Evolutionary conservation across 2,329 filamentous ascomycete species (phyloP), one percentile per base, ranked within the genome.

Genomic region (Balansia obtecta): DNA sequence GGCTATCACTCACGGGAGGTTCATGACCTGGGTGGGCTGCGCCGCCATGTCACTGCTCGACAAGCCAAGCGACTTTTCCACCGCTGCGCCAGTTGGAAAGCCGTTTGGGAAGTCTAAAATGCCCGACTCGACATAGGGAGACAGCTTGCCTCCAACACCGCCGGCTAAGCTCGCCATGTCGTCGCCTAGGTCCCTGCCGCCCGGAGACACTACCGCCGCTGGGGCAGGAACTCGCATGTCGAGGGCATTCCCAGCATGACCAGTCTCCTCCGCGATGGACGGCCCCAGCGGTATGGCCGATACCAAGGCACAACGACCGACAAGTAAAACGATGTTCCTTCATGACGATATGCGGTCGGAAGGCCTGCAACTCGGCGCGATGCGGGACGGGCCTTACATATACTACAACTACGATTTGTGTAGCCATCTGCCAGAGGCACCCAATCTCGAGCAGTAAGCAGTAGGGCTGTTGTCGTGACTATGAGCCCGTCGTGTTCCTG

Each of bases 11-110:
- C 58, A 76, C 66, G 84, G 83, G 9, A 88, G 62, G 55, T 88
- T 88, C 53, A 88, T 66, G 4, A 85, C 83, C 54, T 86, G 75
- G 0, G 84, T 87, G 0, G 85, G 85, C 50, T 74, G 68, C 2
- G 83, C 80, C 45, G 68, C 73, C 38, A 88, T 62, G 48, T 84
- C 76, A 33, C 67, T 65, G 52, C 79, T 74, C 49, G 72, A 70
- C 34, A 88, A 70, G 1, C 77, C 79, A 5, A 86, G 70, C 37
- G 75, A 78, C 55, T 76, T 82, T 60, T 77, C 65, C 1, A 87
- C 85, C 7, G 70, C 68, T 40, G 69, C 69, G 37, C 80, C 81
- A 3, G 76, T 81, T 1, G 85, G 83, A 38, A 88, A 76, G 56
- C 75, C 73, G 50, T 82, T 75, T 63, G 85, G 85, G 68, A 76